These are phyloP conservation scores for Postia placenta DNA, from an alignment of 768 basidiomycete species.

Conservation along the genomic window DNA sequence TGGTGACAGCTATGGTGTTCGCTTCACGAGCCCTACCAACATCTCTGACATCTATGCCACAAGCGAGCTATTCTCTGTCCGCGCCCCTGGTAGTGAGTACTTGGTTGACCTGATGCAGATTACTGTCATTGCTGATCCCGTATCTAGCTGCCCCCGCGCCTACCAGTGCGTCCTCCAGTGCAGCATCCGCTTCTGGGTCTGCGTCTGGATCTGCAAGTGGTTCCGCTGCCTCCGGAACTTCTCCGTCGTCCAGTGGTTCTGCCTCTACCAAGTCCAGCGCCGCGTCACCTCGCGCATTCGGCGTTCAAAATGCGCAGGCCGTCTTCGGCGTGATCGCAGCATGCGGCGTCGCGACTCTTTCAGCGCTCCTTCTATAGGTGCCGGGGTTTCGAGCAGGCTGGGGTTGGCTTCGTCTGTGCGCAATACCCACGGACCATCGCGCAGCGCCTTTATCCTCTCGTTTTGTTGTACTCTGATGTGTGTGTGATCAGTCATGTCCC, in stretches of 20 bases:
- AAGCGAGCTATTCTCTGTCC: constrained; percentile 29
- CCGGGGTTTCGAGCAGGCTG: background rate
- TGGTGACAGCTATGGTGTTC: constrained; percentile 26
- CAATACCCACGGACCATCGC: background rate
- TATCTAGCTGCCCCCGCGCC: constrained; percentile 17
- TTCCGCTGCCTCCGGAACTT: constrained; percentile 9
- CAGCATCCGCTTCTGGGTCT: constrained; percentile 7
- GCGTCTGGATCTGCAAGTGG: constrained; percentile 1
- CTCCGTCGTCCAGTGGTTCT: constrained; percentile 6
- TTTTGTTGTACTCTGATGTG: background rate
- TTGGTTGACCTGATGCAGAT: no score
- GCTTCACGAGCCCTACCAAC: constrained; percentile 30
- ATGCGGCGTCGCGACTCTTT: constrained; percentile 18
- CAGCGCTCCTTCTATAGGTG: constrained; percentile 15
- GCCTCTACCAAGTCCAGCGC: constrained; percentile 6
- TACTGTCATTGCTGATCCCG: constrained; percentile 9
- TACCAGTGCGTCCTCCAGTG: constrained; percentile 5
- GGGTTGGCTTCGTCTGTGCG: background rate
- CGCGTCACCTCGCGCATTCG: constrained; percentile 3
- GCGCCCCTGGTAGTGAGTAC: constrained; percentile 30
- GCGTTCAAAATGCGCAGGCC: constrained; percentile 5
- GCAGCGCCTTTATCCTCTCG: background rate
- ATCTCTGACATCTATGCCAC: constrained; percentile 25
- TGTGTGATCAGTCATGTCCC: background rate
- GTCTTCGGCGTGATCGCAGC: constrained; percentile 16